These are phyloP conservation scores for Boletus reticulatus DNA, from an alignment of 768 basidiomycete genomes.

Conservation along the genomic window DNA sequence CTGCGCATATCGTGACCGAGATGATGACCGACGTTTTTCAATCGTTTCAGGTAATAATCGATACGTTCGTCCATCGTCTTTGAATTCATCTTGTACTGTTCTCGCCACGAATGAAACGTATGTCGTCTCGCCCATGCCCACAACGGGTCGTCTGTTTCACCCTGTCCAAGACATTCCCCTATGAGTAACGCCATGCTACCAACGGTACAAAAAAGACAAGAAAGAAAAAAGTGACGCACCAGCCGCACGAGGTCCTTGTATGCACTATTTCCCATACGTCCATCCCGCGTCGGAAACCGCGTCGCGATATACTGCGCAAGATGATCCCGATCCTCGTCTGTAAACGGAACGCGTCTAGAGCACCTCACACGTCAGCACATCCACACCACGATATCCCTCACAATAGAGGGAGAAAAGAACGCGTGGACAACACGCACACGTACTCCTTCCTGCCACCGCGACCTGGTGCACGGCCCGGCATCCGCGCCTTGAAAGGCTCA, in stretches of 20 bases:
- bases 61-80: conserved; percentile 43
- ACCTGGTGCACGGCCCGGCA: conserved; percentile 21
- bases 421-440: neutral
- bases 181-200: too few relatives aligned
- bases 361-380: neutral
- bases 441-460: neutral
- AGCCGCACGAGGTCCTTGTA: conserved; percentile 47
- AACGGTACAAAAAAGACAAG: too few relatives aligned
- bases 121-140: conserved; percentile 41
- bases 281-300: conserved; percentile 39
- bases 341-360: conserved; percentile 31
- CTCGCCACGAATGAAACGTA: conserved; percentile 61
- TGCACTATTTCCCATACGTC: conserved; percentile 47
- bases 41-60: conserved; percentile 20
- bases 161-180: conserved; percentile 2
- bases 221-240: conserved; percentile 33
- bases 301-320: conserved; percentile 50
- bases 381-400: too few relatives aligned
- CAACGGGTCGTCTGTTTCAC: conserved; percentile 37
- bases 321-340: conserved; percentile 39
- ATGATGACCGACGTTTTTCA: conserved; percentile 18
- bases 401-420: neutral
- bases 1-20: conserved; percentile 25
- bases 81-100: conserved; percentile 51
- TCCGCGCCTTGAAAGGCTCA: conserved; percentile 1